These are phyloP conservation scores for Closterium sp. DNA, from an alignment of 139 green algal genomes.

Conservation along the genomic window DNA sequence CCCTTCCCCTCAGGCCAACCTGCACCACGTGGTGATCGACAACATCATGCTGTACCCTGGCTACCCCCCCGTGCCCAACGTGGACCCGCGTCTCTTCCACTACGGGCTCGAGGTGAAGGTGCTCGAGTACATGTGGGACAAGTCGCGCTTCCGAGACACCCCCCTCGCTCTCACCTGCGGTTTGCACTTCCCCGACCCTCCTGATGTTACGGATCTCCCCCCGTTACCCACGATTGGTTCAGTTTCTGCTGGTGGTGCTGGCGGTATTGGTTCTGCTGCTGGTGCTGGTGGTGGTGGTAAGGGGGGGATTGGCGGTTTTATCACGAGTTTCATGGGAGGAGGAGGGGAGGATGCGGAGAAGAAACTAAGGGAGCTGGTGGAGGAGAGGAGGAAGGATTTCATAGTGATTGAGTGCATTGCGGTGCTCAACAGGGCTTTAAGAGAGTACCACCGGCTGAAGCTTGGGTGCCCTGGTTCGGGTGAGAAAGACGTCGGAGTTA, in stretches of 20 bases:
- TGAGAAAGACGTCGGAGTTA: constrained; percentile 20
- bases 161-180: constrained; percentile 28
- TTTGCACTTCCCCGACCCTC: constrained; percentile 33
- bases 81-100: constrained; percentile 35
- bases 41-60: constrained; percentile 43
- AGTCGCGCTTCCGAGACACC: background rate
- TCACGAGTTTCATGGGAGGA: background rate
- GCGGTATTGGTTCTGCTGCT: background rate
- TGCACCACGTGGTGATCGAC: constrained; percentile 27
- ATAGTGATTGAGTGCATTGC: constrained; percentile 38
- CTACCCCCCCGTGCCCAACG: constrained; percentile 14
- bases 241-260: background rate
- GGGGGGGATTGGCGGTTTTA: background rate
- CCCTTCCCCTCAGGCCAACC: background rate
- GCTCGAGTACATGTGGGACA: constrained; percentile 24
- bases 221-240: background rate
- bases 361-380: background rate
- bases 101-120: constrained; percentile 42
- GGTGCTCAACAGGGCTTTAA: constrained; percentile 31
- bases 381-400: constrained; percentile 17
- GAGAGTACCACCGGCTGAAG: constrained; percentile 21
- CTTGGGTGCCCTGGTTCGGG: background rate
- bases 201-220: background rate
- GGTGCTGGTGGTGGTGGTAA: background rate
- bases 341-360: background rate